Conservation (phyloP, 805 yeast species). For the Clavispora santaluciae region DNA sequence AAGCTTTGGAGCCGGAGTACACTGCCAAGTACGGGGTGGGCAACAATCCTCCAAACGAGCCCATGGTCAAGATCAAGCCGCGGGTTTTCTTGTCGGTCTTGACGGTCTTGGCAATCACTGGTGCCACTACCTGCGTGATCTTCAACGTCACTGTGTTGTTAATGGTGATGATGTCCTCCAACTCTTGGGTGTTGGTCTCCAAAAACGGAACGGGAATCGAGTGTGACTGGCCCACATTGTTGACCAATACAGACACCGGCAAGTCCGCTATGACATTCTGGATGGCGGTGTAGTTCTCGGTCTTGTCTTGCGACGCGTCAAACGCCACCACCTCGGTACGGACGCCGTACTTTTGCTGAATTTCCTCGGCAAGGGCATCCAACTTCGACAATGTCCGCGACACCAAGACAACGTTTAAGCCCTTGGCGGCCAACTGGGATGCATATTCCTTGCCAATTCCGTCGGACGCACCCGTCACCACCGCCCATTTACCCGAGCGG, state of each 20-base stretch:
- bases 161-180: slow-evolving; percentile 75
- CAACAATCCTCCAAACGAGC: slow-evolving; percentile 90
- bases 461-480: slow-evolving; percentile 95
- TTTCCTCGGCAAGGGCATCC: slow-evolving; percentile 57
- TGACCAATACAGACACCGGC: slow-evolving; percentile 71
- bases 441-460: slow-evolving; percentile 96
- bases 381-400: slow-evolving; percentile 82
- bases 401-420: slow-evolving; percentile 77
- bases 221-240: slow-evolving; percentile 94
- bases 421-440: slow-evolving; percentile 75
- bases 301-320: slow-evolving; percentile 67
- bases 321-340: slow-evolving; percentile 65
- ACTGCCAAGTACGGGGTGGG: slow-evolving; percentile 92
- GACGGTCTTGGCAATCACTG: slow-evolving; percentile 57
- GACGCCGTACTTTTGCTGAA: slow-evolving; percentile 55
- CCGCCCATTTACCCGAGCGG: slow-evolving; percentile 74
- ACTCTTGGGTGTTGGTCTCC: slow-evolving; percentile 71
- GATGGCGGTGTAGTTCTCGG: slow-evolving; percentile 52
- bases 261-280: slow-evolving; percentile 42
- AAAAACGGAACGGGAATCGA: slow-evolving; percentile 90
- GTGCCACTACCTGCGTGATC: slow-evolving; percentile 76
- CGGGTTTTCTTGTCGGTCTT: slow-evolving; percentile 35
- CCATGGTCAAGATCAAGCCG: slow-evolving; percentile 89
- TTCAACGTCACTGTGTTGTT: slow-evolving; percentile 81
- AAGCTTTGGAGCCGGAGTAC: slow-evolving; percentile 94